A percentile compares a stretch with the other conserved stretches of the same genome.
phyloP scores from a whole-genome alignment of 805 yeast genomes.

The Metschnikowia matae region DNA sequence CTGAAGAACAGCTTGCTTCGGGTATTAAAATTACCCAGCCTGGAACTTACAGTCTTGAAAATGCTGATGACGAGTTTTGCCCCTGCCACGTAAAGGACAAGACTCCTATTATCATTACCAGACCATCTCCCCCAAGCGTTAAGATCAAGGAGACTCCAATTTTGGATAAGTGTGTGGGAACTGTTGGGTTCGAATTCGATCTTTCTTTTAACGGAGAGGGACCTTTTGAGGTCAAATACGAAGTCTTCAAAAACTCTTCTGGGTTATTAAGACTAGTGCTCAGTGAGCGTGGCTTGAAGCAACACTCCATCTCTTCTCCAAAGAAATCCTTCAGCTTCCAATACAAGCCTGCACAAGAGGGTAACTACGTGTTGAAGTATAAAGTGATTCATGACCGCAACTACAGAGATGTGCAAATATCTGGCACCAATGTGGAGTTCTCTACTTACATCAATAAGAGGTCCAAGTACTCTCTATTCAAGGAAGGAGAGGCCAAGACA shows the following conservation, averaged over 20 bases:
- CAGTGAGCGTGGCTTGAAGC: slow-evolving; percentile 26
- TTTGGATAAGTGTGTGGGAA: slow-evolving; percentile 86
- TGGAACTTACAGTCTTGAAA: slow-evolving; percentile 59
- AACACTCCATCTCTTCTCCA: slow-evolving; percentile 19
- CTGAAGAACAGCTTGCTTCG: slow-evolving; percentile 21
- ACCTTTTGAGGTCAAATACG: slow-evolving; percentile 68
- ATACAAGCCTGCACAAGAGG: slow-evolving; percentile 77
- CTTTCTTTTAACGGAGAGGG: slow-evolving; percentile 70
- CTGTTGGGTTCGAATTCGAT: slow-evolving; percentile 71
- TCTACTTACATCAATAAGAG: slow-evolving; percentile 68
- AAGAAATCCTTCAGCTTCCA: slow-evolving; percentile 35
- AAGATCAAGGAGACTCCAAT: slow-evolving; percentile 53
- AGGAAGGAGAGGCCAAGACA: slow-evolving; percentile 10
- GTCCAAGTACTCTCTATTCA: slow-evolving; percentile 42
- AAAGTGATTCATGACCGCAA: slow-evolving; percentile 54
- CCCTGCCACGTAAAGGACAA: slow-evolving; percentile 37
- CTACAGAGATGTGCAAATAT: slow-evolving; percentile 24
- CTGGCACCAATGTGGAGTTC: slow-evolving; percentile 43
- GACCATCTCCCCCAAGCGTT: slow-evolving; percentile 33
- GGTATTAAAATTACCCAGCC: slow-evolving; percentile 47
- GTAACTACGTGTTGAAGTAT: slow-evolving; percentile 74
- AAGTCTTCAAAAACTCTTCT: slow-evolving; percentile 46
- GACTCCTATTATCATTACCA: slow-evolving; percentile 29
- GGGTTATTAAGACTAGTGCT: slow-evolving; percentile 31
- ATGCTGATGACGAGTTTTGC: slow-evolving; percentile 61